Evolutionary conservation across 441 rosid species (phyloP).

Genomic region (Erodium texanum): DNA sequence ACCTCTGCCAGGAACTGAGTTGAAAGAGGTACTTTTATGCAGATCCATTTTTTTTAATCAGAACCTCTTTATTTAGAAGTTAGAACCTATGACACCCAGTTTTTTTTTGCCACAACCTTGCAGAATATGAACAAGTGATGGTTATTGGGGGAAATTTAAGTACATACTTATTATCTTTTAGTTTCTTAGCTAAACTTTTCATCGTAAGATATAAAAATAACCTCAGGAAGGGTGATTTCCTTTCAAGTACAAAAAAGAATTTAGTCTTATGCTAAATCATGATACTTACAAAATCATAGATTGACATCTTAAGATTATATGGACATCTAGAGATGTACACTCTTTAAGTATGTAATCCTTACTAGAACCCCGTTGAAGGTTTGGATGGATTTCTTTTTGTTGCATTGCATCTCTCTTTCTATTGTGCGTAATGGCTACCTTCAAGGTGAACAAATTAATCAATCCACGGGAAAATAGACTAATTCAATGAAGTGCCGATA

Average conservation of each 20-base stretch:
- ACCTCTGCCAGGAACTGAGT: constrained; percentile 79
- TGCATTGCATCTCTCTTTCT: not conserved
- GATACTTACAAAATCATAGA: not conserved
- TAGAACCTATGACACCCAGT: no score
- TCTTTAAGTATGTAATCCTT: not conserved
- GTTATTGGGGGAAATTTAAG: not conserved
- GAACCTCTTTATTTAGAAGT: no score
- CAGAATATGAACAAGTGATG: not conserved
- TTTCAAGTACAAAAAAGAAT: not conserved
- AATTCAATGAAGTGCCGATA: not conserved
- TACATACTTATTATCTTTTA: not conserved
- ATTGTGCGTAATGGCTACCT: not conserved
- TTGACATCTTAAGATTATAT: not conserved
- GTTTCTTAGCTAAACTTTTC: not conserved
- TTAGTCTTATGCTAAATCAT: not conserved
- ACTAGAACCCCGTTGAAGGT: not conserved
- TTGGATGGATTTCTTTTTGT: not conserved
- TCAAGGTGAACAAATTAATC: not conserved
- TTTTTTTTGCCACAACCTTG: not conserved
- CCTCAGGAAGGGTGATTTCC: not conserved
- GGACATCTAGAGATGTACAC: not conserved
- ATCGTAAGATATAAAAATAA: not conserved
- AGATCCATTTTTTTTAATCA: not conserved
- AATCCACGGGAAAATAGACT: not conserved
- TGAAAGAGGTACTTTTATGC: constrained; percentile 50